Conservation (phyloP, 805 yeast genomes). For the Nakazawaea ernobii region DNA sequence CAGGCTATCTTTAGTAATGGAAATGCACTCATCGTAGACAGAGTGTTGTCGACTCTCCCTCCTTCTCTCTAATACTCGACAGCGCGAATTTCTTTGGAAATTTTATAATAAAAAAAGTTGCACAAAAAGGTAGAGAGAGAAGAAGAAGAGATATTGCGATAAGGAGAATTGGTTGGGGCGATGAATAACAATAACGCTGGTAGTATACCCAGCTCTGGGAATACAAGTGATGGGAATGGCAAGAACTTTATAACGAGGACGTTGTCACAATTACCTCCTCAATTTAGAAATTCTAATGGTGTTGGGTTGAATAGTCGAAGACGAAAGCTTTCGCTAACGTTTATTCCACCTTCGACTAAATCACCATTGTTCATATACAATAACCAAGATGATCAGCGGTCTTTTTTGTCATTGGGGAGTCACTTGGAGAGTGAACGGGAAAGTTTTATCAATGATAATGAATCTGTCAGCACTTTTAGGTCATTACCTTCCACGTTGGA, state of each 20-base stretch:
- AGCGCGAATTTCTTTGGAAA: neutral
- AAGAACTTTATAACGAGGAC: slow-evolving; percentile 16
- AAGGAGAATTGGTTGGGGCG: neutral
- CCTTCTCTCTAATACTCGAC: too few species aligned
- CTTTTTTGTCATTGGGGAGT: slow-evolving; percentile 28
- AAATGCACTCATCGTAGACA: too few species aligned
- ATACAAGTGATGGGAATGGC: neutral
- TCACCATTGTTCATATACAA: slow-evolving; percentile 29
- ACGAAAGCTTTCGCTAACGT: slow-evolving; percentile 28
- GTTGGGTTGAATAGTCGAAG: slow-evolving; percentile 27
- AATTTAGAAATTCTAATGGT: slow-evolving; percentile 20
- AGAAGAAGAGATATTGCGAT: neutral
- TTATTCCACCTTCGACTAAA: slow-evolving; percentile 30
- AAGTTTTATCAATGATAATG: slow-evolving; percentile 21
- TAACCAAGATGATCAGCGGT: slow-evolving; percentile 26
- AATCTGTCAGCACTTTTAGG: slow-evolving; percentile 27
- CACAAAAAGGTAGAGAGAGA: neutral
- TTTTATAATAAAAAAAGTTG: neutral
- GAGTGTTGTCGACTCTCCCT: too few species aligned
- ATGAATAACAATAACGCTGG: neutral
- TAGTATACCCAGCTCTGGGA: neutral
- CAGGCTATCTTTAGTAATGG: too few species aligned
- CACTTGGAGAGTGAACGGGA: slow-evolving; percentile 20
- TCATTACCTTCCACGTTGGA: slow-evolving; percentile 31
- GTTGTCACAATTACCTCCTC: slow-evolving; percentile 19